phyloP scores from a whole-genome alignment of 2,329 filamentous ascomycete species.

The Ceratocystis colombiana region DNA sequence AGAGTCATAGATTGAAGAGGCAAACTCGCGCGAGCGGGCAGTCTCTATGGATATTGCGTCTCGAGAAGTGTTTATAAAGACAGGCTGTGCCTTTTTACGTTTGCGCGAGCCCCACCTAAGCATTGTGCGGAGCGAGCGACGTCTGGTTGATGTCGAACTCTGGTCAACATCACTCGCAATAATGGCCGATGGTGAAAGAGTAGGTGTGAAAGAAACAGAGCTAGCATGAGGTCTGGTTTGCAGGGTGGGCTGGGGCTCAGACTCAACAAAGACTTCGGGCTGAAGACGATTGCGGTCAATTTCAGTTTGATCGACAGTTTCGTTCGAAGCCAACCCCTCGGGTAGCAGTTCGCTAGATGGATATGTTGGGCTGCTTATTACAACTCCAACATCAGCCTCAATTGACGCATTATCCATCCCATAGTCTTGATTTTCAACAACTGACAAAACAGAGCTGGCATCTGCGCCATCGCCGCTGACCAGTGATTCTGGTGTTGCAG shows the following conservation, averaged over 20 bases:
- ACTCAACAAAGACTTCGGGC: conserved; percentile 3
- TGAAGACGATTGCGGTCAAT: not conserved
- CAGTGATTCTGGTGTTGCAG: not conserved
- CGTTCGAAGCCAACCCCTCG: not conserved
- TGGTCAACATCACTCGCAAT: conserved; percentile 19
- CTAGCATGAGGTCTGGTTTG: conserved; percentile 21
- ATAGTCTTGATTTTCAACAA: not conserved
- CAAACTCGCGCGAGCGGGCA: conserved; percentile 38
- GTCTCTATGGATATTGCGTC: conserved; percentile 33
- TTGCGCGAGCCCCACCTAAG: conserved; percentile 28
- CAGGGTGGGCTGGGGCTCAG: not conserved
- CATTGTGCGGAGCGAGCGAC: conserved; percentile 24
- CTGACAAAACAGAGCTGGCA: not conserved
- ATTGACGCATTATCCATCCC: not conserved
- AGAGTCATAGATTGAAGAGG: conserved; percentile 27
- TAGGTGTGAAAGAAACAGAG: conserved; percentile 25
- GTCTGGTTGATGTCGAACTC: conserved; percentile 17
- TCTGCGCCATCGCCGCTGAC: not conserved
- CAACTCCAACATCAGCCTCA: not conserved
- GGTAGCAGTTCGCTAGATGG: conserved; percentile 10
- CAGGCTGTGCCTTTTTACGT: conserved; percentile 28
- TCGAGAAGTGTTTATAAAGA: conserved; percentile 30
- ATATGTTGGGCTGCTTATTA: not conserved
- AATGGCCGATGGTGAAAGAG: conserved; percentile 21
- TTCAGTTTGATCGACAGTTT: not conserved